Evolutionary conservation across 192 early-diverging fungal genomes (phyloP).

Genomic region (Backusella australiensis): DNA sequence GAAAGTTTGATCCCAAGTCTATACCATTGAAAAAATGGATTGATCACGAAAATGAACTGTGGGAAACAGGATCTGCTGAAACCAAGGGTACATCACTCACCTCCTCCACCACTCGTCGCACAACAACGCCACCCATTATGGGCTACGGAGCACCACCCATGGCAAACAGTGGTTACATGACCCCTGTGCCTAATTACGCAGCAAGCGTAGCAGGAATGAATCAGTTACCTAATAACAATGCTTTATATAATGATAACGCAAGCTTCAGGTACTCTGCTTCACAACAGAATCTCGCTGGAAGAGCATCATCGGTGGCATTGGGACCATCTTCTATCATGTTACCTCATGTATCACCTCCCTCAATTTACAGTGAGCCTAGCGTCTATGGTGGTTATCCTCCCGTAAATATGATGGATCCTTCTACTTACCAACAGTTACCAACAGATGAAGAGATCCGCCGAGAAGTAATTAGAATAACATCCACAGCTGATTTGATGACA

Average conservation of each 20-base stretch:
- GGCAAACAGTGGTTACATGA: background rate
- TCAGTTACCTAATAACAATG: background rate
- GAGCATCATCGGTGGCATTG: conserved; percentile 11
- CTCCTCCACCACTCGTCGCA: conserved; percentile 13
- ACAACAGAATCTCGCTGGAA: conserved; percentile 7
- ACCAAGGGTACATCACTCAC: conserved; percentile 47
- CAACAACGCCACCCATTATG: background rate
- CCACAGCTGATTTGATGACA: conserved; percentile 89
- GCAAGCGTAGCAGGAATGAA: conserved; percentile 9
- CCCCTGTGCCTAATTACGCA: conserved; percentile 6
- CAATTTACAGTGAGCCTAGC: conserved; percentile 12
- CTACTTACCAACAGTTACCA: conserved; percentile 23
- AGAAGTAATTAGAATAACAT: conserved; percentile 69
- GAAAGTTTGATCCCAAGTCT: conserved; percentile 66
- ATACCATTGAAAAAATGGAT: conserved; percentile 78
- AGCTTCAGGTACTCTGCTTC: conserved; percentile 5
- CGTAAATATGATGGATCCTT: conserved; percentile 9
- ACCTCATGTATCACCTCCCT: conserved; percentile 8
- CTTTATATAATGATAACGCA: conserved; percentile 10
- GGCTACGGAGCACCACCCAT: background rate
- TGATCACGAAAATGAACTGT: conserved; percentile 74
- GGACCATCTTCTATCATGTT: background rate
- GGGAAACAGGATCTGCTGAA: conserved; percentile 54
- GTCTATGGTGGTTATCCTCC: conserved; percentile 6
- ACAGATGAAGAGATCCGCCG: conserved; percentile 63